A percentile compares a stretch with the other conserved stretches of the same genome.
These are phyloP conservation scores for Wickerhamomyces alni DNA, from an alignment of 805 yeast species.

Conservation along the genomic window DNA sequence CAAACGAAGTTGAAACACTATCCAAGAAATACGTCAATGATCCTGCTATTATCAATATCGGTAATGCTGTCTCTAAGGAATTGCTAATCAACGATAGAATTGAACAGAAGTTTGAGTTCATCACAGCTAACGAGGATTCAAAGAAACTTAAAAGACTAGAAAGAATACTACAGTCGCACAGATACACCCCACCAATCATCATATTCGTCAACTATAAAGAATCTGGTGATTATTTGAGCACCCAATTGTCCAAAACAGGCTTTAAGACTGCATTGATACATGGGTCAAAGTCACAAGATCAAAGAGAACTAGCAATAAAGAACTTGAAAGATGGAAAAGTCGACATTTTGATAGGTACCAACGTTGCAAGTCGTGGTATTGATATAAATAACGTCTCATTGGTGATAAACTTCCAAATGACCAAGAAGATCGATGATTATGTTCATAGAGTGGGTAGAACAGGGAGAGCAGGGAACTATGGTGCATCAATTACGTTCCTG, in stretches of 20 bases:
- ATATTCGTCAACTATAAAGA: conserved; percentile 76
- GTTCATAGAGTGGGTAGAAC: conserved; percentile 95
- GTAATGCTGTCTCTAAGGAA: conserved; percentile 39
- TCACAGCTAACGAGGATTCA: conserved; percentile 34
- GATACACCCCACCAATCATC: conserved; percentile 54
- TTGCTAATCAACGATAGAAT: conserved; percentile 43
- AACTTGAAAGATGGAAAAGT: conserved; percentile 49
- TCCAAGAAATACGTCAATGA: conserved; percentile 53
- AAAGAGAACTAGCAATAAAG: conserved; percentile 71
- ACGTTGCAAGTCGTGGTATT: conserved; percentile 93
- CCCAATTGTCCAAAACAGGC: conserved; percentile 40
- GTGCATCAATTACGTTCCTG: conserved; percentile 71
- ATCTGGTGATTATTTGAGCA: conserved; percentile 61
- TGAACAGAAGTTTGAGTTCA: conserved; percentile 58
- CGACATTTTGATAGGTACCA: conserved; percentile 80
- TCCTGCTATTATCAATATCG: conserved; percentile 65
- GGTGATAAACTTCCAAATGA: conserved; percentile 84
- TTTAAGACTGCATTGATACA: conserved; percentile 61
- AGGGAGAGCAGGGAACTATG: conserved; percentile 86
- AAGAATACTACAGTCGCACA: conserved; percentile 26
- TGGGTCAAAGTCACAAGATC: conserved; percentile 81
- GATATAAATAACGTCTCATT: conserved; percentile 84
- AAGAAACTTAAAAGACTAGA: conserved; percentile 38
- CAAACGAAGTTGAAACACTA: conserved; percentile 61
- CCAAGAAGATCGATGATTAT: conserved; percentile 71